Evolutionary conservation across 2,329 filamentous ascomycete genomes (phyloP), one percentile per base, ranked within the genome.

Genomic region (Claviceps sp.): DNA sequence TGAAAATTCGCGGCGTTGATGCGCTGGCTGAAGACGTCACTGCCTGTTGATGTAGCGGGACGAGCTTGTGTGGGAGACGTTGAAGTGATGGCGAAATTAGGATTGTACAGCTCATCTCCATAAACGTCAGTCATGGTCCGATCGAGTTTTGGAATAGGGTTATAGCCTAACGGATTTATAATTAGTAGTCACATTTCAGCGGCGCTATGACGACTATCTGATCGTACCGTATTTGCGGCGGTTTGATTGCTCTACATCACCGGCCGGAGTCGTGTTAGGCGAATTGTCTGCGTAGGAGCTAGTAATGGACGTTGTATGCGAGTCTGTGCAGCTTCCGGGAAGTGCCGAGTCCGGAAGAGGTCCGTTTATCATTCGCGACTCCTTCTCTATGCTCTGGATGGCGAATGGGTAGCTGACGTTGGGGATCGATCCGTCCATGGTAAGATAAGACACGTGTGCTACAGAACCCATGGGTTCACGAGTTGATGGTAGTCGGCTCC

Each of bases 81-180:
- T 0, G 79, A 75, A 0, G 77, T 77, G 60, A 82, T 74, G 37
- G 72, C 74, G 54, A 82, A 81, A 59, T 75, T 77, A 0, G 85
- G 83, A 59, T 84, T 89, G 72, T 87, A 95, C 1, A 95, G 76
- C 65, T 93, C 88, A 64, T 95, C 90, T 60, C 81, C 78, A 62
- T 86, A 91, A 48, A 88, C 78, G 62, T 94, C 88, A 17, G 88
- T 91, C 70, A 93, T 88, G 0, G 89, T 93, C 52, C 88, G 78
- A 58, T 89, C 84, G 56, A 95, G 78, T 68, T 91, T 93, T 26
- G 89, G 85, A 26, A 82, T 71, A 40, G 74, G 71, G 55, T 45
- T 67, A 57, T 71, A 71, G 57, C 79, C 76, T 68, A 51, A 8
- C 17, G 8, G 9, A 14, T 26, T 39, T 42, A 76, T 81, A 74